Base-by-base conservation (phyloP, 805 yeast genomes). In the Cyberlindnera galapagoensis region DNA sequence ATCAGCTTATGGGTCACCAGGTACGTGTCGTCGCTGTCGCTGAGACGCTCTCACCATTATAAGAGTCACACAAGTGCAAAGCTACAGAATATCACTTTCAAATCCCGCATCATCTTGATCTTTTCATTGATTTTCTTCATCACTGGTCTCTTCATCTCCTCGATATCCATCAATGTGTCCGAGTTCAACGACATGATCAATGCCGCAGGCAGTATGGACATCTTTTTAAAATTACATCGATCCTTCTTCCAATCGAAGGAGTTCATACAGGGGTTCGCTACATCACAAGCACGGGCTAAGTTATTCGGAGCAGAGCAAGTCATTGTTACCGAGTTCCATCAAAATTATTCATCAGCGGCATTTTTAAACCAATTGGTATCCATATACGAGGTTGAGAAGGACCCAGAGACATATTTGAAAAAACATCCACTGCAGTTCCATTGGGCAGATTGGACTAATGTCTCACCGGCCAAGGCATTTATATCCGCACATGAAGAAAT, bases 391-490 rank as follows among this genome's bases (percentile, higher is more conserved):
- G 18, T 21, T 5, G 42, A 49, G 23, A 14, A 19, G 2, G 31
- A 42, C 18, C 54, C 53, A 12, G 45, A 44, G 11, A 15, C 15
- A 1, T 43, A 34, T 18, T 13, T 48, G 9, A 6, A 17, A 9
- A 6, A 27, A 3, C 28, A 49, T 27, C 34, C 34, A 17, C 24
- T 46, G 7, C 35, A 38, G 9, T 45, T 47, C 38, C 53, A 59
- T 44, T 59, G 62, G 65, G 54, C 51, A 28, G 60, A 51, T 29
- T 54, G 59, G 59, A 43, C 44, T 11, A 57, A 54, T 30, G 28
- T 47, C 3, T 35, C 46, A 4, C 47, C 48, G 4, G 54, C 55
- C 4, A 43, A 44, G 17, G 46, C 56, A 12, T 52, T 51, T 31
- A 42, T 44, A 17, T 23, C 43, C 6, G 40, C 62, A 2, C 62